A percentile compares a stretch with the other conserved stretches of the same genome.
phyloP scores from a whole-genome alignment of 202 grass and related monocot genomes.

The Panicum virgatum region DNA sequence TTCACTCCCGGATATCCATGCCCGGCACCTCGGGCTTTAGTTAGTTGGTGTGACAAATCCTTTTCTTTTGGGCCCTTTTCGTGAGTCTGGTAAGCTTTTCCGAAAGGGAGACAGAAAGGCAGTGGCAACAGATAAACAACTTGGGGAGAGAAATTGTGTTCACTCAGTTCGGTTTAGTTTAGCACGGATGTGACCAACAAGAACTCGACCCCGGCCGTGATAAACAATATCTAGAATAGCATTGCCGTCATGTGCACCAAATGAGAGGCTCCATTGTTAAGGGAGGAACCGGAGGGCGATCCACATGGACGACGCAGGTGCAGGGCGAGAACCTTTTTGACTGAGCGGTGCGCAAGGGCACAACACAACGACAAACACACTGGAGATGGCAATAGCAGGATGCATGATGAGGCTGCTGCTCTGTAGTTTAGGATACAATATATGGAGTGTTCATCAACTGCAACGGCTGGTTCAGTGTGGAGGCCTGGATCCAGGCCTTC shows the following conservation, averaged over 20 bases:
- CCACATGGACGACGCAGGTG: conserved; percentile 12
- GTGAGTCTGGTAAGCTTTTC: neutral
- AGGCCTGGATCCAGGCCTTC: neutral
- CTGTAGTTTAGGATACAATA: neutral
- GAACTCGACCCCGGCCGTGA: neutral
- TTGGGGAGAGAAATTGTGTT: no score
- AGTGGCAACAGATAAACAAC: neutral
- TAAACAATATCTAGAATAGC: neutral
- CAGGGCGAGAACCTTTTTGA: neutral
- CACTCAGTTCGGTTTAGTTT: neutral
- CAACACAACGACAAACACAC: neutral
- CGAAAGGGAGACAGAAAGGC: conserved; percentile 39
- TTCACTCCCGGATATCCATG: conserved; percentile 30
- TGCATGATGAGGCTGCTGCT: neutral
- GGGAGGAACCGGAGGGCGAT: neutral
- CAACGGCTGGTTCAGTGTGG: neutral
- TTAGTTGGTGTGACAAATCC: conserved; percentile 21
- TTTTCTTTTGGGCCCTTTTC: no score
- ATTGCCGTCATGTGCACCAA: neutral
- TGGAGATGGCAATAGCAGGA: no score
- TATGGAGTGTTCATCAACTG: neutral
- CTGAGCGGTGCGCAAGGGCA: neutral
- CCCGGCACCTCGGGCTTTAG: no score
- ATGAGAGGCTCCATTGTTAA: neutral
- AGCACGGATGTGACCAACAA: neutral